Evolutionary conservation across 2,329 filamentous ascomycete species (phyloP), one percentile per base, ranked within the genome.

Genomic region (Fusarium pilosicola): DNA sequence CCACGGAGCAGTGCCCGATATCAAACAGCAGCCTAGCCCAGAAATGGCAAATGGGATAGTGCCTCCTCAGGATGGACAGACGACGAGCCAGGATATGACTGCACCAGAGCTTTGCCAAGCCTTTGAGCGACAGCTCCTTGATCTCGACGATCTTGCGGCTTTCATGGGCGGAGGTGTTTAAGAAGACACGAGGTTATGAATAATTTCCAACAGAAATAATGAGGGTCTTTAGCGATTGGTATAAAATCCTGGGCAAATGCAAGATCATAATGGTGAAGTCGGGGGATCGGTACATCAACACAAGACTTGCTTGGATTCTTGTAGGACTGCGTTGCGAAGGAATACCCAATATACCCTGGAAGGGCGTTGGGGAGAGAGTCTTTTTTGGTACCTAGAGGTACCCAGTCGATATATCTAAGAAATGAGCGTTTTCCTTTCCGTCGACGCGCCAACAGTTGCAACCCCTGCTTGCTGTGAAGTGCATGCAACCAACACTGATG

Each of bases 101-200:
- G 86, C 88, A 0, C 84, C 86, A 10, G 88, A 90, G 77, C 82
- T 90, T 22, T 90, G 89, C 76, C 81, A 83, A 20, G 88, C 88
- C 0, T 90, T 90, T 74, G 89, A 90, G 81, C 83, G 88, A 38
- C 88, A 90, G 79, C 83, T 90, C 3, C 82, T 90, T 17, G 88
- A 90, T 77, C 82, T 90, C 12, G 88, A 90, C 69, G 88, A 90
- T 75, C 84, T 90, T 17, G 88, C 88, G 38, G 88, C 88, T 6
- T 90, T 90, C 61, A 90, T 90, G 88, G 88, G 88, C 26, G 88
- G 88, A 26, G 88, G 88, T 68, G 88, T 90, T 70, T 90, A 71
- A 6, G 20, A 34, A n/a, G 38, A 38, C 28, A 75, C 49, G 49
- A 75, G 60, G 46, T 30, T 55, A 71, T 26, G 58, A 60, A 39